A percentile compares a stretch with the other conserved stretches of the same genome.
phyloP scores from a whole-genome alignment of 78 protist genomes.

The Isochrysis galbana region DNA sequence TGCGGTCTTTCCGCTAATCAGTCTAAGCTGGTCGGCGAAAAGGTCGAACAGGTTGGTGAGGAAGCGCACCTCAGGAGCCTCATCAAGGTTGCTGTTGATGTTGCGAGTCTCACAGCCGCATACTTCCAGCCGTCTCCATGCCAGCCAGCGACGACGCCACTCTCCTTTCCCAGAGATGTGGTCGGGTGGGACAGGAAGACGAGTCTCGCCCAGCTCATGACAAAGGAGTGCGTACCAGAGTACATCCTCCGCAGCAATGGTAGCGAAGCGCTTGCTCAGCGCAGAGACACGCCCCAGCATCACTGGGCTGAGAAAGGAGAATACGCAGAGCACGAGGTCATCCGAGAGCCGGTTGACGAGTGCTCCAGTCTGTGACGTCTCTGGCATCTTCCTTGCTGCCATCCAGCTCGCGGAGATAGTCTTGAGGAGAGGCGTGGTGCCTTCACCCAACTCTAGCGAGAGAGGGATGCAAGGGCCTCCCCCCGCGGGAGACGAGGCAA shows the following conservation, averaged over 20 bases:
- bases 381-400: no score
- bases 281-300: neutral
- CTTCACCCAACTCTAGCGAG: no score
- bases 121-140: neutral
- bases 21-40: neutral
- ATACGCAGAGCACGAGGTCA: neutral
- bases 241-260: neutral
- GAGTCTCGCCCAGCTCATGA: neutral
- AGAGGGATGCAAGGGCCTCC: no score
- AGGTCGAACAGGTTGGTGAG: neutral
- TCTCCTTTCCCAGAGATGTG: neutral
- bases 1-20: no score
- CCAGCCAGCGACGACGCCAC: neutral
- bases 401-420: no score
- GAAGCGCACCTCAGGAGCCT: neutral
- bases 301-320: neutral
- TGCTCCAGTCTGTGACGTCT: neutral
- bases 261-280: neutral
- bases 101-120: neutral
- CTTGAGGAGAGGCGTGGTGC: no score
- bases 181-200: neutral
- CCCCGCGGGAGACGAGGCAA: no score
- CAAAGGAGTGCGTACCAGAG: neutral
- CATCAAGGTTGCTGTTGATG: neutral
- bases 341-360: neutral